phyloP scores from a whole-genome alignment of 2,329 filamentous ascomycete species.

The Dendrostoma leiphaemia region DNA sequence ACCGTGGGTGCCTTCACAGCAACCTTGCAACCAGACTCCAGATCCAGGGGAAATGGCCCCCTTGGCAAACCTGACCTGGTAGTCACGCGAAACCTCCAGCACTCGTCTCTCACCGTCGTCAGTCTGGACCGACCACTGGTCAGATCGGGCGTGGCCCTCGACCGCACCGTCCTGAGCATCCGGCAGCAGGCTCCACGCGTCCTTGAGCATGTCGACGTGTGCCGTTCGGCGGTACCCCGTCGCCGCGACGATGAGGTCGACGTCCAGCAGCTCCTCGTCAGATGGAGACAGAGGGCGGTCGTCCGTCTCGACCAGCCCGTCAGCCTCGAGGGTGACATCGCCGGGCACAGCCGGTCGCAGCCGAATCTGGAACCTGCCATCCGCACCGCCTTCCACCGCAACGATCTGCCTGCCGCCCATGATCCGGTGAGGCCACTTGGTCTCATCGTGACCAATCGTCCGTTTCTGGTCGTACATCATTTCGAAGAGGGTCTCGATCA shows the following conservation, averaged over 20 bases:
- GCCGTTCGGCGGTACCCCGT: constrained; percentile 81
- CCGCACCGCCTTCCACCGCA: constrained; percentile 51
- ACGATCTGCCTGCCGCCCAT: constrained; percentile 66
- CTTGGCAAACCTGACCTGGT: constrained; percentile 69
- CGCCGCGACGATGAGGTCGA: constrained; percentile 80
- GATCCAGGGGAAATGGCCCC: constrained; percentile 68
- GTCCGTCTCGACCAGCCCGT: constrained; percentile 30
- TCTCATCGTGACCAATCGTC: constrained; percentile 64
- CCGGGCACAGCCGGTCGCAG: constrained; percentile 47
- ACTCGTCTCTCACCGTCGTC: constrained; percentile 32
- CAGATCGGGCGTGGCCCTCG: constrained; percentile 9
- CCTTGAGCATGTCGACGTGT: constrained; percentile 74
- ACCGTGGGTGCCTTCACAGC: constrained; percentile 88
- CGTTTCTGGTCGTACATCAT: constrained; percentile 84
- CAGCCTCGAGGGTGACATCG: constrained; percentile 27
- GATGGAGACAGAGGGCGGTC: neutral
- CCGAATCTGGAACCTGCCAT: constrained; percentile 53
- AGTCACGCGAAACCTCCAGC: constrained; percentile 73
- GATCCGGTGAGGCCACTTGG: constrained; percentile 79
- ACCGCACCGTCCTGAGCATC: constrained; percentile 28
- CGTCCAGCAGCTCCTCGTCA: constrained; percentile 63
- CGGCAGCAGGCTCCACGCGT: constrained; percentile 65
- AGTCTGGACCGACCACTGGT: constrained; percentile 17
- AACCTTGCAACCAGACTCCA: constrained; percentile 90
- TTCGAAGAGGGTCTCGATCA: constrained; percentile 87